Evolutionary conservation across 2,329 filamentous ascomycete genomes (phyloP), one percentile per base, ranked within the genome.

Genomic region (Fusarium sp.): DNA sequence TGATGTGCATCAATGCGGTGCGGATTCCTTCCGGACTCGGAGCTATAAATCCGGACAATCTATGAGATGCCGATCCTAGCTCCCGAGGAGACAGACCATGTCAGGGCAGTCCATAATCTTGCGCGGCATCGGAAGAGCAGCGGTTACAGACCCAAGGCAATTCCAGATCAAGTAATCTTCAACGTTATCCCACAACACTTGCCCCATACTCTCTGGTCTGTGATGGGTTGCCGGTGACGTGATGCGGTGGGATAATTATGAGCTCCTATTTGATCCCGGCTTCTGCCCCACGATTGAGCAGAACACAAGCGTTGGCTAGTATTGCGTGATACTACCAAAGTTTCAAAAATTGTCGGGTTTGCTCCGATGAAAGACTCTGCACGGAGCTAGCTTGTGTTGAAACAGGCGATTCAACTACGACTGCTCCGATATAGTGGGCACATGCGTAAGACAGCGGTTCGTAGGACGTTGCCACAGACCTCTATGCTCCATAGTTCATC

Each of bases 241-340:
- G 50, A 71, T 68, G 47, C 13, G 44, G 62, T 61, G 66, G 62
- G 62, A 66, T 66, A 62, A 71, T 71, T 71, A 58, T 69, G 67
- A 27, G 41, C 46, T 27, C 16, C 15, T 16, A 36, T 15, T 28
- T 50, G 47, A 56, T 50, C 65, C 57, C 39, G 16, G 47, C 18
- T n/a, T 47, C 15, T 13, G 47, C 60, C 46, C 53, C 44, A 58
- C 59, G 66, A 50, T 37, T n/a, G 23, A 10, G 7, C 16, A 36
- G 41, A 52, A 50, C 56, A 64, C 56, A 59, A 59, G 4, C 18
- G 10, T 13, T 39, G 43, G 48, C 52, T 52, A 61, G 43, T 34
- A 69, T 69, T 69, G 66, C 66, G 66, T 69, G 63, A 66, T 68
- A 31, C 11, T 23, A 9, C 16, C 43, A 27, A 27, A 48, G 28